Evolutionary conservation across 495 filamentous ascomycete genomes (phyloP).

Genomic region (Chlorociboria aeruginascens): DNA sequence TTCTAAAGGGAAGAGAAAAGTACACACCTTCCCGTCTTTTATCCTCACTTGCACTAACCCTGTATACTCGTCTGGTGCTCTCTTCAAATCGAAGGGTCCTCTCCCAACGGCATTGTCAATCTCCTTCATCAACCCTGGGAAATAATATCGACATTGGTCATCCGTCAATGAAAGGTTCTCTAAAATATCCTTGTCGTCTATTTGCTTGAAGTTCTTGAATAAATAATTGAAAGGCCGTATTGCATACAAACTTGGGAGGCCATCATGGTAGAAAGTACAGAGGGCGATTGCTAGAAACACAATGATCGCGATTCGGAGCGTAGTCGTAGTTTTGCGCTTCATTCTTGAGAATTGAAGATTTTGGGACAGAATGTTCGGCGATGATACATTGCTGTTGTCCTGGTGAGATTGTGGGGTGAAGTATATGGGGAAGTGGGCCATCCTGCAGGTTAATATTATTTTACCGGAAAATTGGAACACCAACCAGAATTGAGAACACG

Average conservation of each 20-base stretch:
- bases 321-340: background rate
- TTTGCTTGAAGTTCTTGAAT: background rate
- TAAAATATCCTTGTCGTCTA: background rate
- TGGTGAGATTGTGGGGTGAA: too few species aligned
- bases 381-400: too few species aligned
- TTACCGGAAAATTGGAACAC: too few species aligned
- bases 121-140: constrained; percentile 33
- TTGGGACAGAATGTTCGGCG: too few species aligned
- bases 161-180: constrained; percentile 29
- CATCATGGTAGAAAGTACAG: background rate
- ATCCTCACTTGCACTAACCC: constrained; percentile 32
- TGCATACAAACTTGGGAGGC: background rate
- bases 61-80: constrained; percentile 20
- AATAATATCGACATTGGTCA: constrained; percentile 28
- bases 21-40: constrained; percentile 26
- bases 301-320: background rate
- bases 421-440: too few species aligned
- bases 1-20: background rate
- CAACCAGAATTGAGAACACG: too few species aligned
- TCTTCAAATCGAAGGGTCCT: constrained; percentile 31
- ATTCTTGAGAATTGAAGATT: too few species aligned
- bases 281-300: background rate
- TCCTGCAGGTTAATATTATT: too few species aligned
- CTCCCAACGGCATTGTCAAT: constrained; percentile 31
- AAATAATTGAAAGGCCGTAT: background rate